These are phyloP conservation scores for Tetrapyrgos nigripes DNA, from an alignment of 1,284 basidiomycete genomes.

Conservation along the genomic window DNA sequence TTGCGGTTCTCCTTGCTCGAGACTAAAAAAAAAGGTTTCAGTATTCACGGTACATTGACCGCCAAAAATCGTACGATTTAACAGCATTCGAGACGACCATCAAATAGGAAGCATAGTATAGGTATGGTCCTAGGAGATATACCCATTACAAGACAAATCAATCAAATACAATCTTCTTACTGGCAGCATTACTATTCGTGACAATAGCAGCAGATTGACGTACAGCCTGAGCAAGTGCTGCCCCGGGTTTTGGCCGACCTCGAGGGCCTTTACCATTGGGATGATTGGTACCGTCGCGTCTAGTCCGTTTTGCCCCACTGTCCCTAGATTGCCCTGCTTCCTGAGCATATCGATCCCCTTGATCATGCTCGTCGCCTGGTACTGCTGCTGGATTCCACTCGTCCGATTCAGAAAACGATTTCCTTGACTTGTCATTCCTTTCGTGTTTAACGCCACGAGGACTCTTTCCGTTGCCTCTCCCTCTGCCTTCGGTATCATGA, in stretches of 20 bases:
- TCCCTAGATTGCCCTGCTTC: slow-evolving; percentile 12
- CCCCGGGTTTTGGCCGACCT: slow-evolving; percentile 81
- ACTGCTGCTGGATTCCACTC: background rate
- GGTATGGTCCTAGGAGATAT: too few species aligned
- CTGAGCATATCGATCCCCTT: background rate
- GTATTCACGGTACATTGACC: too few species aligned
- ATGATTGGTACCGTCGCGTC: background rate
- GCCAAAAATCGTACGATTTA: too few species aligned
- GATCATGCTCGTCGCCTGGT: background rate
- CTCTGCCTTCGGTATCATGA: background rate
- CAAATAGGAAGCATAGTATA: too few species aligned
- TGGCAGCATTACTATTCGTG: slow-evolving; percentile 59
- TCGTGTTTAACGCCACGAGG: slow-evolving; percentile 13
- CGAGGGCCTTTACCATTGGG: slow-evolving; percentile 17
- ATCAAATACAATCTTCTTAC: slow-evolving; percentile 86
- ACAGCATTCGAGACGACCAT: too few species aligned
- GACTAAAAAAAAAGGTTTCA: too few species aligned
- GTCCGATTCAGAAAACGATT: too few species aligned
- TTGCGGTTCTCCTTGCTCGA: too few species aligned
- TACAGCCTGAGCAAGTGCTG: slow-evolving; percentile 88
- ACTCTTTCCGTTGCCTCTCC: slow-evolving; percentile 1
- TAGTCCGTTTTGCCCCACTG: background rate
- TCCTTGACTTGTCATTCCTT: slow-evolving; percentile 19
- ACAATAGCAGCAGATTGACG: slow-evolving; percentile 88
- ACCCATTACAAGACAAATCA: background rate